phyloP scores from a whole-genome alignment of 495 filamentous ascomycete species.

The Lasiosphaeria hispida region DNA sequence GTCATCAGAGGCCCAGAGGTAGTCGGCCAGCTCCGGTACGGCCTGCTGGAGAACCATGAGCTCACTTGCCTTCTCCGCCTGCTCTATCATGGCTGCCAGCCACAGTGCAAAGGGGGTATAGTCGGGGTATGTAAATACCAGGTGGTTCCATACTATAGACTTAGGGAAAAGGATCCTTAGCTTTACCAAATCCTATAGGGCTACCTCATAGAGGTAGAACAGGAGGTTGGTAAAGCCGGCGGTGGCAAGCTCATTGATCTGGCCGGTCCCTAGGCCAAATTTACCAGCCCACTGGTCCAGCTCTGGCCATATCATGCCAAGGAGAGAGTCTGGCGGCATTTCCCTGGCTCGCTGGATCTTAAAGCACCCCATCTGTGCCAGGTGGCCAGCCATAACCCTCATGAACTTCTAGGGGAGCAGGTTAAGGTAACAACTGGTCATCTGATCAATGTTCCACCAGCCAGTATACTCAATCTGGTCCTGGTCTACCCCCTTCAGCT shows the following conservation, averaged over 20 bases:
- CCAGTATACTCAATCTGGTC: not conserved
- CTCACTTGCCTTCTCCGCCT: not conserved
- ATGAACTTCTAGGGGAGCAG: slow-evolving; percentile 1
- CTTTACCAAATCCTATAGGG: not conserved
- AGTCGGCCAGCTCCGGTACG: not conserved
- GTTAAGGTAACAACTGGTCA: slow-evolving; percentile 7
- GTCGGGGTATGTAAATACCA: not conserved
- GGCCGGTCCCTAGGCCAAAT: not conserved
- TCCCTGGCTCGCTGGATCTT: not conserved
- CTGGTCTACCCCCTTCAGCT: slow-evolving; percentile 6
- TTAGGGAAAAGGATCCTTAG: not conserved
- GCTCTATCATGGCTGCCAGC: not conserved
- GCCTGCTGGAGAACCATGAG: not conserved
- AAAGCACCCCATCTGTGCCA: not conserved
- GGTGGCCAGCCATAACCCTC: not conserved
- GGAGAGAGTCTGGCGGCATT: not conserved
- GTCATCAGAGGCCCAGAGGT: not conserved
- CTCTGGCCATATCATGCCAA: slow-evolving; percentile 1
- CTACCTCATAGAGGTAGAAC: slow-evolving; percentile 7
- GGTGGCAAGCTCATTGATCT: not conserved
- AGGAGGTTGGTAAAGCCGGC: slow-evolving; percentile 4
- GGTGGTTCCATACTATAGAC: not conserved
- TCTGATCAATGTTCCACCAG: not conserved
- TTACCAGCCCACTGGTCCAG: not conserved
- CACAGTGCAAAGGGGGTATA: not conserved